These are phyloP conservation scores for Backusella sp. DNA, from an alignment of 192 early-diverging fungal genomes.

Conservation along the genomic window DNA sequence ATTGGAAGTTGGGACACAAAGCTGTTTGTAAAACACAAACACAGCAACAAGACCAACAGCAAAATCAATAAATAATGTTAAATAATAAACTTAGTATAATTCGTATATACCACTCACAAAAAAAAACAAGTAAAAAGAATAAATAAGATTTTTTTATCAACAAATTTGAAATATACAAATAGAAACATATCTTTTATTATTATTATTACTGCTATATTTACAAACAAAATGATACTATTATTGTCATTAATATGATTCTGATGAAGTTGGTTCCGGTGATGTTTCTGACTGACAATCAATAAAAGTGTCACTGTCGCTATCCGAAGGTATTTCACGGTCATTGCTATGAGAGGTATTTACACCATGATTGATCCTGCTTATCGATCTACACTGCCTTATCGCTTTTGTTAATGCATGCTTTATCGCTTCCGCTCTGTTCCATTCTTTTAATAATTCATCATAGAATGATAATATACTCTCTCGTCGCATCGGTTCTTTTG, in stretches of 20 bases:
- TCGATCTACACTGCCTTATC: neutral
- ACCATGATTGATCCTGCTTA: neutral
- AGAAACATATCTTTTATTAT: neutral
- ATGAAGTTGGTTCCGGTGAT: neutral
- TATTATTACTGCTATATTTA: neutral
- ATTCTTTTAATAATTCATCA: constrained; percentile 16
- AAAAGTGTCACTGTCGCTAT: neutral
- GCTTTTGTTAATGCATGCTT: neutral
- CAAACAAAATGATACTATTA: neutral
- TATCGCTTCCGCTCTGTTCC: constrained; percentile 15
- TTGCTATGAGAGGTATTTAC: neutral
- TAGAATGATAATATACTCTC: constrained; percentile 18
- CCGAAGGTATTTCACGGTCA: neutral
- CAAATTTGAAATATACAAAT: neutral
- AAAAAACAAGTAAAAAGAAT: neutral
- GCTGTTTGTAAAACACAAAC: constrained; percentile 25
- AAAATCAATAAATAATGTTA: constrained; percentile 5
- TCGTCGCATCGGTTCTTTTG: constrained; percentile 6
- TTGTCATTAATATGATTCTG: neutral
- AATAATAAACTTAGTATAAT: neutral
- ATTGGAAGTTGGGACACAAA: constrained; percentile 54
- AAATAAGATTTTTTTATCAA: neutral
- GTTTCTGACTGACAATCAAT: neutral
- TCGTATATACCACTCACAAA: neutral
- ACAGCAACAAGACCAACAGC: constrained; percentile 1